phyloP scores from a whole-genome alignment of 495 filamentous ascomycete species.

The Xylaria scruposa region DNA sequence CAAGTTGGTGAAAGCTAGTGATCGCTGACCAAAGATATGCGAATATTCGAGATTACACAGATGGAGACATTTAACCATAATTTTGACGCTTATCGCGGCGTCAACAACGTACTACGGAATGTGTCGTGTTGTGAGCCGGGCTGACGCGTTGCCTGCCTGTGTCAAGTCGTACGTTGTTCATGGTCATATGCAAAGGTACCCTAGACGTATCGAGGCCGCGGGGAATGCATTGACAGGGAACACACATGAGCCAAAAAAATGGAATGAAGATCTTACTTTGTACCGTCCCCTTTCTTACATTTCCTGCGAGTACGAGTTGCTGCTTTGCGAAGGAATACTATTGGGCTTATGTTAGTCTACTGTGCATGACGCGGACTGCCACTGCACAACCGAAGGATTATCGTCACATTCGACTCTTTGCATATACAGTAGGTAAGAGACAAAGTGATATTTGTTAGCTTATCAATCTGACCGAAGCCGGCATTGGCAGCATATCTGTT shows the following conservation, averaged over 20 bases:
- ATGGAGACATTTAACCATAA: neutral
- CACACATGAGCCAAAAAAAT: neutral
- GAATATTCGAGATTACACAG: neutral
- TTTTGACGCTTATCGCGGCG: conserved; percentile 15
- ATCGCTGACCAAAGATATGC: neutral
- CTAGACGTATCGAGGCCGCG: neutral
- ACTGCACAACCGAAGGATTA: neutral
- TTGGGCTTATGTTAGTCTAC: neutral
- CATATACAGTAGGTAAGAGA: neutral
- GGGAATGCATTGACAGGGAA: neutral
- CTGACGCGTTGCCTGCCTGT: neutral
- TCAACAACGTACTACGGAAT: neutral
- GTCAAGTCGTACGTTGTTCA: neutral
- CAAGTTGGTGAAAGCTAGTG: neutral
- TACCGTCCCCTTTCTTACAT: neutral
- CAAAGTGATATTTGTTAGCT: neutral
- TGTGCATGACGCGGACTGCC: conserved; percentile 8
- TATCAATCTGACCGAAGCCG: conserved; percentile 5
- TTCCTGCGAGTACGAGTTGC: neutral
- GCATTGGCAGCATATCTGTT: neutral
- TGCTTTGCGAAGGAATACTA: neutral
- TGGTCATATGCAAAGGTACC: neutral
- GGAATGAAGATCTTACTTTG: neutral
- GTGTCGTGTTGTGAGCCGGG: neutral
- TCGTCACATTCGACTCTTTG: neutral